Percentiles rank a stretch among this genome's conserved stretches.
Evolutionary conservation across 345 rosid species (phyloP).

Genomic region (Brassica carinata): DNA sequence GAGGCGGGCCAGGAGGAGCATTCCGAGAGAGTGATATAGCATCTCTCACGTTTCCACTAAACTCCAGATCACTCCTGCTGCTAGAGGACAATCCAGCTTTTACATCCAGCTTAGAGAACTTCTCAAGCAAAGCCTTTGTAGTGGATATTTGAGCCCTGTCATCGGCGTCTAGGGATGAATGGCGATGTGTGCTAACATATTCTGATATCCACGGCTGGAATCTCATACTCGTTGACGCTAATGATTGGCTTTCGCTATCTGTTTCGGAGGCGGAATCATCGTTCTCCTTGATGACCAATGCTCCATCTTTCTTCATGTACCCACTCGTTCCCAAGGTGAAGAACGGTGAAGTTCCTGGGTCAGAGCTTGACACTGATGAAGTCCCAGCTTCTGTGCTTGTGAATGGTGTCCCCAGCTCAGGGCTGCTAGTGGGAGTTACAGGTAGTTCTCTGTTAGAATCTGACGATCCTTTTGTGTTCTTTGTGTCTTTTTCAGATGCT

Average conservation of each 20-base stretch:
- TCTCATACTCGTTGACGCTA: conserved; percentile 79
- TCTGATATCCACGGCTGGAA: conserved; percentile 89
- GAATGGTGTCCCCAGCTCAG: conserved; percentile 96
- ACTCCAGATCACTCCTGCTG: conserved; percentile 57
- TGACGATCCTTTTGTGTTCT: conserved; percentile 48
- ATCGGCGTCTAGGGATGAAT: conserved; percentile 51
- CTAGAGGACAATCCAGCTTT: conserved; percentile 53
- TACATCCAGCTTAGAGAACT: conserved; percentile 65
- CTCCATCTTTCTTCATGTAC: conserved; percentile 68
- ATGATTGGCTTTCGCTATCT: conserved; percentile 72
- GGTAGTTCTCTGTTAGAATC: conserved; percentile 68
- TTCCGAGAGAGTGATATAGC: conserved; percentile 81
- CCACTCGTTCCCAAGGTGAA: conserved; percentile 59
- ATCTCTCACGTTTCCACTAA: conserved; percentile 83
- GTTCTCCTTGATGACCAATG: conserved; percentile 56
- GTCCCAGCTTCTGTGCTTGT: conserved; percentile 94
- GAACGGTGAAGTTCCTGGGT: conserved; percentile 91
- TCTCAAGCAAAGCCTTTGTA: conserved; percentile 59
- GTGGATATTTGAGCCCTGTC: conserved; percentile 53
- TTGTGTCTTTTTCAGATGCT: conserved; percentile 47
- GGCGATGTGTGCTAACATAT: conserved; percentile 52
- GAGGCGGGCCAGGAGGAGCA: conserved; percentile 91
- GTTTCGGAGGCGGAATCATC: conserved; percentile 78
- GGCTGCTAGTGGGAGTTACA: conserved; percentile 93
- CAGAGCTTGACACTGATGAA: conserved; percentile 95